These are phyloP conservation scores for Suillus discolor DNA, from an alignment of 768 basidiomycete species.

Conservation along the genomic window DNA sequence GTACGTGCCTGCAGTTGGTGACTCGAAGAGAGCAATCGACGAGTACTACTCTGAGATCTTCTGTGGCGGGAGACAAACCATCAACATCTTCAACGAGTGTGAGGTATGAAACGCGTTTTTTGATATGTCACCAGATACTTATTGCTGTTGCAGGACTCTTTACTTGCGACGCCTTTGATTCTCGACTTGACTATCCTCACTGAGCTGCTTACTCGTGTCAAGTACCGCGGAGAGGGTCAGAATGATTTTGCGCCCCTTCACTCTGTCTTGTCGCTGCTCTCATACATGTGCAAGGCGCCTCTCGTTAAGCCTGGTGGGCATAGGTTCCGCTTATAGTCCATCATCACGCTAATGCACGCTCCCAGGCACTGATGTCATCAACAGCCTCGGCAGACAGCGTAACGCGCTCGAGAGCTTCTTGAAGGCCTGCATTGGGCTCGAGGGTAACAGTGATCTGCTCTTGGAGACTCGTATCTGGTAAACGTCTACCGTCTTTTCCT, in stretches of 20 bases:
- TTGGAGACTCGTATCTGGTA: conserved; percentile 90
- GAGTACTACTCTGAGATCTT: conserved; percentile 99
- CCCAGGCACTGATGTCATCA: conserved; percentile 85
- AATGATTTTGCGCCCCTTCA: conserved; percentile 83
- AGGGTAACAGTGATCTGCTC: conserved; percentile 81
- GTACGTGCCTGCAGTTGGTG: conserved; percentile 94
- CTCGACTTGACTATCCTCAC: conserved; percentile 92
- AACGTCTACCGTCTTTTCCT: conserved; percentile 22
- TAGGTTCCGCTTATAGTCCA: neutral
- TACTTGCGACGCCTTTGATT: conserved; percentile 95
- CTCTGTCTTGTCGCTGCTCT: conserved; percentile 88
- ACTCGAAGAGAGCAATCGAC: conserved; percentile 98
- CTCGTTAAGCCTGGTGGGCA: conserved; percentile 84
- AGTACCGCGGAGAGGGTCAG: conserved; percentile 68
- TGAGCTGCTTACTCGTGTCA: conserved; percentile 90
- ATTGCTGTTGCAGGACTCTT: conserved; percentile 66
- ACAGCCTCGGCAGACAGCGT: conserved; percentile 93
- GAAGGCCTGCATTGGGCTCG: conserved; percentile 91
- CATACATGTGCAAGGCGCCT: conserved; percentile 99
- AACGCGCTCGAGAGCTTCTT: conserved; percentile 92
- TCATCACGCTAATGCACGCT: conserved; percentile 4
- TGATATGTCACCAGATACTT: conserved; percentile 12
- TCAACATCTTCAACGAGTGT: conserved; percentile 98
- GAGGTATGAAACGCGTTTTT: conserved; percentile 53
- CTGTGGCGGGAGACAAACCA: conserved; percentile 91